These are phyloP conservation scores for Decorospora gaudefroyi DNA, from an alignment of 2,329 filamentous ascomycete genomes.

Conservation along the genomic window DNA sequence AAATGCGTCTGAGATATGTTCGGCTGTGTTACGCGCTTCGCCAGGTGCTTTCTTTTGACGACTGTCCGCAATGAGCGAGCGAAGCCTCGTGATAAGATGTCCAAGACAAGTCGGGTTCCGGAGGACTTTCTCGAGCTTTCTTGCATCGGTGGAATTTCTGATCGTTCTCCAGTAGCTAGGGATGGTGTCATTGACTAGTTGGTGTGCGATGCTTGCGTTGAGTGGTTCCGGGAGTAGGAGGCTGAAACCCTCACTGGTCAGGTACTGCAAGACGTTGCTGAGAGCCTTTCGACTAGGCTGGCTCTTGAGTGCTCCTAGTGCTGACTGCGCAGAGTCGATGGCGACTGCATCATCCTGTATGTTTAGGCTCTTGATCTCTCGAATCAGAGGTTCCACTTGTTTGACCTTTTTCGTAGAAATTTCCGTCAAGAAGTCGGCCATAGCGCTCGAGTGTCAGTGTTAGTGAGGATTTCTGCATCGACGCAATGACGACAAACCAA, in stretches of 20 bases:
- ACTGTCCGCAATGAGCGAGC: conserved; percentile 57
- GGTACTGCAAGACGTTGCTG: conserved; percentile 57
- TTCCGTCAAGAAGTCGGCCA: conserved; percentile 57
- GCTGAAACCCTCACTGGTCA: conserved; percentile 57
- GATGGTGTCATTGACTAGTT: conserved; percentile 72
- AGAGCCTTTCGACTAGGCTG: conserved; percentile 67
- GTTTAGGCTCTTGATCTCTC: conserved; percentile 19
- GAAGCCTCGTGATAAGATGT: conserved; percentile 72
- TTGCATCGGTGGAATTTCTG: conserved; percentile 6
- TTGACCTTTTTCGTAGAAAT: conserved; percentile 49
- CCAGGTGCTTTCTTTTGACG: conserved; percentile 43
- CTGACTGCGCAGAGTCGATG: conserved; percentile 52
- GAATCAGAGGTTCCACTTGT: conserved; percentile 19
- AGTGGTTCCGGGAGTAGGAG: conserved; percentile 67
- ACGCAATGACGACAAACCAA: too few species aligned
- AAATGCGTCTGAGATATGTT: conserved; percentile 50
- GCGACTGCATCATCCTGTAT: conserved; percentile 14
- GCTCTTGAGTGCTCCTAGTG: conserved; percentile 62
- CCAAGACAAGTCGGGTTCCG: conserved; percentile 77
- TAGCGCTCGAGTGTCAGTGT: conserved; percentile 24
- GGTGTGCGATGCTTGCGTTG: conserved; percentile 74
- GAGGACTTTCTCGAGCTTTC: conserved; percentile 66
- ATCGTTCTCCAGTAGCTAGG: conserved; percentile 75
- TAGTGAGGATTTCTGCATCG: background rate
- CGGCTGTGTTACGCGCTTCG: conserved; percentile 35